These are phyloP conservation scores for Trichosanthes cucumerina DNA, from an alignment of 306 rosid genomes.

Conservation along the genomic window DNA sequence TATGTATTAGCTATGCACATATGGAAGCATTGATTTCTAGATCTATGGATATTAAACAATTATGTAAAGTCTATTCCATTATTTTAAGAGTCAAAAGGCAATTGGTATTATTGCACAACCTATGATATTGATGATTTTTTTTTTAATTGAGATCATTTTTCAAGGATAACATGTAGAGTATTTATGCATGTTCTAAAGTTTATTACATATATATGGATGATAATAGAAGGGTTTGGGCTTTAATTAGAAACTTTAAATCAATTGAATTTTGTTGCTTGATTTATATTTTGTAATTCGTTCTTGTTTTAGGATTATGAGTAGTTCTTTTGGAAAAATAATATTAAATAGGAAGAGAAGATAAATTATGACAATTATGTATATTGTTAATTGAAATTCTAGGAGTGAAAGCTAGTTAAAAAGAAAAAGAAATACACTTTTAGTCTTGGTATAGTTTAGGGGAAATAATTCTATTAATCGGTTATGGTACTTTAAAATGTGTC, in stretches of 20 bases:
- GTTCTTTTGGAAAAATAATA: no score
- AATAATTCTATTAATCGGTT: no score
- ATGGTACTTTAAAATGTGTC: no score
- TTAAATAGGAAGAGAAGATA: no score
- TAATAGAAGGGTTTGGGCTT: background rate
- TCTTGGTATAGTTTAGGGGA: no score
- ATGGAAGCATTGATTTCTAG: slow-evolving; percentile 12
- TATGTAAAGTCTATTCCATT: slow-evolving; percentile 1
- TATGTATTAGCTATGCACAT: slow-evolving; percentile 1
- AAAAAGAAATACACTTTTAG: no score
- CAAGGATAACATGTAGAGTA: background rate
- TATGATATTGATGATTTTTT: background rate
- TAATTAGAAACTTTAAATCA: background rate
- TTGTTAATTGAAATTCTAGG: no score
- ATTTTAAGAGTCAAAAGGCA: slow-evolving; percentile 1
- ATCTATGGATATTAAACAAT: slow-evolving; percentile 5
- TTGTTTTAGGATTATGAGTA: background rate
- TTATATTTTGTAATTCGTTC: background rate
- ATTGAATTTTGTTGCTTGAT: background rate
- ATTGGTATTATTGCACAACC: background rate
- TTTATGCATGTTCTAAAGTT: background rate
- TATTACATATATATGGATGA: background rate
- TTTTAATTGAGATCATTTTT: background rate
- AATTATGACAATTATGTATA: no score
- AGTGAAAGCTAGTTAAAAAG: no score